Percentiles rank a stretch among this genome's conserved stretches.
phyloP scores from a whole-genome alignment of 495 filamentous ascomycete genomes.

The Schizothecium vesticola region DNA sequence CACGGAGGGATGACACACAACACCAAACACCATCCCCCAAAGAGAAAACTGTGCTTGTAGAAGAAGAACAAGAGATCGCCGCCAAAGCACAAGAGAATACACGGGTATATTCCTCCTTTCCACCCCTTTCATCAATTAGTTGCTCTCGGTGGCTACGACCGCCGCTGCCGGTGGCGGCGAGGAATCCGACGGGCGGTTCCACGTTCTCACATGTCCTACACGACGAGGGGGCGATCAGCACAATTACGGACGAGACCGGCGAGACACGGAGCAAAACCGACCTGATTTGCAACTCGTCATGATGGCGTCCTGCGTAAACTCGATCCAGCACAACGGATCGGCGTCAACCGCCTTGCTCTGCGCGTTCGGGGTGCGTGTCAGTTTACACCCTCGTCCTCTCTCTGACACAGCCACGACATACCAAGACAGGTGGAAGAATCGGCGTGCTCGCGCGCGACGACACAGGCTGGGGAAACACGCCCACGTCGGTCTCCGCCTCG shows the following conservation, averaged over 20 bases:
- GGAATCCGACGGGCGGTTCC: slow-evolving; percentile 61
- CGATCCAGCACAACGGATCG: slow-evolving; percentile 83
- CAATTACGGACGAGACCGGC: background rate
- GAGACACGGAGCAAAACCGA: slow-evolving; percentile 34
- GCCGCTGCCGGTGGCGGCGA: slow-evolving; percentile 11
- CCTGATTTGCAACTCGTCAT: slow-evolving; percentile 86
- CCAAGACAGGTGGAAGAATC: slow-evolving; percentile 89
- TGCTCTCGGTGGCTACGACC: background rate
- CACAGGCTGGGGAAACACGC: slow-evolving; percentile 66
- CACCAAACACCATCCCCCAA: background rate
- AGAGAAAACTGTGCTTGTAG: background rate
- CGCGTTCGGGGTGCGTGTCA: background rate
- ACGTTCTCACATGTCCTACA: slow-evolving; percentile 80
- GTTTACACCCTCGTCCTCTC: background rate
- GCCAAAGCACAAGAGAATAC: background rate
- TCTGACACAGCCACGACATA: slow-evolving; percentile 30
- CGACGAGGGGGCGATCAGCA: slow-evolving; percentile 10
- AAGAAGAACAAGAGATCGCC: background rate
- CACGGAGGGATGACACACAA: background rate
- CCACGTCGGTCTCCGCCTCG: slow-evolving; percentile 33
- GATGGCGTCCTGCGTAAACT: slow-evolving; percentile 85
- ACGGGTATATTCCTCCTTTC: background rate
- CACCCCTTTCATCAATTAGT: background rate
- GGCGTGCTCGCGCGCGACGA: slow-evolving; percentile 75
- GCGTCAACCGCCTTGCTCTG: slow-evolving; percentile 80